Base-by-base conservation (phyloP, 768 basidiomycete species). In the Clitopilus hobsonii region DNA sequence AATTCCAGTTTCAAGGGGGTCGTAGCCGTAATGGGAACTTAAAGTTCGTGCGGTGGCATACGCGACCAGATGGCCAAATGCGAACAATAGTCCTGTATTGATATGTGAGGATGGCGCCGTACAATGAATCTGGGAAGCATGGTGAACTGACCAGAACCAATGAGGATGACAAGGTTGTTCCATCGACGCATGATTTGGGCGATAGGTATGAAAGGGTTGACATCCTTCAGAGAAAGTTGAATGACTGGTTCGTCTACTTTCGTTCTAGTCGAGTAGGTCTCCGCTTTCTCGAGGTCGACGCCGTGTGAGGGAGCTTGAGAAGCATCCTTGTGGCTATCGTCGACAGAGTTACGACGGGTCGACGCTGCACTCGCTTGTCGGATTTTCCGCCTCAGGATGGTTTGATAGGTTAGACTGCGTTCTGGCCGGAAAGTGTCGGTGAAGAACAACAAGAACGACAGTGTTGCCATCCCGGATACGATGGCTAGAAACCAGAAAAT, bases 401-500 rank as follows among this genome's bases (percentile, higher is more conserved):
- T 75, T 64, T 90, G 89, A 67, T 94, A 96, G 2, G 83, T 81
- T 22, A 89, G 69, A 53, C 91, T 94, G 41, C 94, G 85, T 63
- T 94, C 90, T 53, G 79, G 73, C 16, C 92, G 81, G 71, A 90
- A 95, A 0, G 91, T 91, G 62, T 95, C 92, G 55, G 80, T 82
- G 73, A 94, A 90, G 63, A 87, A 72, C 22, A 86, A 67, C 28
- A 87, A 53, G 67, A 91, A 90, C 18, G 75, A 69, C 32, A 83
- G 41, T 51, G 82, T 72, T 51, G 78, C 79, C 28, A 76, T 25
- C 1, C 82, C 83, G 7, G 80, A 80, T 53, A 86, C 76, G 27
- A 85, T 84, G 0, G 80, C 73, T 22, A 94, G 78, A 66, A 94
- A 91, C 81, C 89, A 95, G 66, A 95, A 92, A 0, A 84, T 82